Base-by-base conservation (phyloP, 257 asterid genomes). In the Petunia secreta region DNA sequence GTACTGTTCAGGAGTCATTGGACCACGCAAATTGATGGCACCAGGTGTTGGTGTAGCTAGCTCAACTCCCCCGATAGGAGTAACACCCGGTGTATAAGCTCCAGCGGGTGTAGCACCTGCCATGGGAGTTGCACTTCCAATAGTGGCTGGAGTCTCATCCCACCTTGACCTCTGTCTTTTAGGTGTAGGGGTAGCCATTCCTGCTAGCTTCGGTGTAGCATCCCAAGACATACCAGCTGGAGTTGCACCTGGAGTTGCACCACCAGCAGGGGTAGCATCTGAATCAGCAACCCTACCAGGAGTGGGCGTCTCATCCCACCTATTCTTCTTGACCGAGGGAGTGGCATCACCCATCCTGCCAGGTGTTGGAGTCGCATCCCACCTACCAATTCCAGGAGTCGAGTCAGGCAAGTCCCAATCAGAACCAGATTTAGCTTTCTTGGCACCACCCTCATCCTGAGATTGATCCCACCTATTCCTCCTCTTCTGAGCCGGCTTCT, bases 331-430 rank as follows among this genome's bases (percentile, higher is more conserved):
- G 11, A 91, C 75, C 0, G 97, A 91, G 1, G 98, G 98, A 6
- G 97, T 94, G 59, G 98, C 97, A 85, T 94, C 98, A 7, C 97
- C 95, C 34, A 91, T 39, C 84, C 97, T 90, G n/a, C 98, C 98
- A 2, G 98, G 98, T 0, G 98, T 94, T 0, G 98, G 98, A 3
- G 98, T 95, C 1, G 99, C 98, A 88, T 93, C 99, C 99, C 99
- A 95, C 83, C 97, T 91, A 55, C 98, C 99, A 79, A 92, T 91
- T 52, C 98, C 98, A 43, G 94, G 97, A 4, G 98, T 88, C 0
- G 97, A 91, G 69, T 94, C 97, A 0, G 96, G 98, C 81, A 90
- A 62, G 84, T 94, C 98, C 98, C 98, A 94, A 67, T 94, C 98
- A 58, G 97, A 92, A 4, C 92, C 94, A 16, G 84, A 44, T 89